These are phyloP conservation scores for Porcisia deanei DNA, from an alignment of 208 protist genomes.

Conservation along the genomic window DNA sequence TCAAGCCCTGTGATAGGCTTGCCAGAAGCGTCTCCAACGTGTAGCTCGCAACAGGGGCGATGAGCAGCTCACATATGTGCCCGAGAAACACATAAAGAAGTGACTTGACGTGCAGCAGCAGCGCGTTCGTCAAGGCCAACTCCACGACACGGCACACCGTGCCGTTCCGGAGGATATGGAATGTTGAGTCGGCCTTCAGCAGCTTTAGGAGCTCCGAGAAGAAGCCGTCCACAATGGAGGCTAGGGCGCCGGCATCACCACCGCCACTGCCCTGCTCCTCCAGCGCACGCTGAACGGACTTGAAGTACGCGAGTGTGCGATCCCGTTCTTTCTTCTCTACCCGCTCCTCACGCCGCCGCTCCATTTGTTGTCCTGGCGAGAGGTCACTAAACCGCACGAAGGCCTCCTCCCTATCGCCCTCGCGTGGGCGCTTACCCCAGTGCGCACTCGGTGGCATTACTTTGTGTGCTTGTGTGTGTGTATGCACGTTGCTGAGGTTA, in stretches of 20 bases:
- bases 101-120: conserved; percentile 85
- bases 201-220: conserved; percentile 88
- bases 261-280: conserved; percentile 59
- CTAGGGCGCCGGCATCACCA: conserved; percentile 53
- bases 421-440: conserved; percentile 60
- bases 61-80: conserved; percentile 60
- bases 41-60: conserved; percentile 87
- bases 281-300: conserved; percentile 70
- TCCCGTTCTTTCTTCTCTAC: conserved; percentile 88
- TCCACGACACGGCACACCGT: conserved; percentile 87
- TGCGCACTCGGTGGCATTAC: conserved; percentile 28
- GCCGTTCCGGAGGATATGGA: conserved; percentile 81
- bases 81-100: conserved; percentile 85
- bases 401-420: conserved; percentile 28
- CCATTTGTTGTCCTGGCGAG: conserved; percentile 56
- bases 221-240: conserved; percentile 84
- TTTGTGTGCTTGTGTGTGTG: not conserved
- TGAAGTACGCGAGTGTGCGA: conserved; percentile 86
- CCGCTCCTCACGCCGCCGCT: conserved; percentile 74
- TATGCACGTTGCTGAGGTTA: not conserved
- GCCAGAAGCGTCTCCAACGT: conserved; percentile 76
- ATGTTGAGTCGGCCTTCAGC: conserved; percentile 65
- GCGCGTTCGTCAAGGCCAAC: conserved; percentile 62
- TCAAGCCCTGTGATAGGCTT: conserved; percentile 69
- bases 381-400: conserved; percentile 83